A percentile compares a stretch with the other conserved stretches of the same genome.
Evolutionary conservation across 345 rosid genomes (phyloP).

Genomic region (Gossypium herbaceum): DNA sequence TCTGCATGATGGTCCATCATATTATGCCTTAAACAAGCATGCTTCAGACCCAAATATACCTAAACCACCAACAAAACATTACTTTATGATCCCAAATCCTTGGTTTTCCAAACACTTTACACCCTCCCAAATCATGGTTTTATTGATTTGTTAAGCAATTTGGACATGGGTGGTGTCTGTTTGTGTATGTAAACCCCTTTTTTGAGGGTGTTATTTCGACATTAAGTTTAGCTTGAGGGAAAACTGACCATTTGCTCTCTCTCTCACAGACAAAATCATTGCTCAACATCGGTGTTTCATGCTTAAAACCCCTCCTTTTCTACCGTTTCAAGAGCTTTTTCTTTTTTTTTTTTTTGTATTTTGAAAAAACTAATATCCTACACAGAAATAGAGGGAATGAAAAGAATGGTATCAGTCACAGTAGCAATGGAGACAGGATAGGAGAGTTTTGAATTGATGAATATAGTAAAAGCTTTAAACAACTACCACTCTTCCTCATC

Average conservation of each 20-base stretch:
- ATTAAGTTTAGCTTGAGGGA: slow-evolving; percentile 11
- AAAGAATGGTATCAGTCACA: slow-evolving; percentile 11
- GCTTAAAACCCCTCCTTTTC: slow-evolving; percentile 23
- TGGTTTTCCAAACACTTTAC: too few relatives aligned
- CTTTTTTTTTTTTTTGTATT: not conserved
- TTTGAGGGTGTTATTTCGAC: slow-evolving; percentile 7
- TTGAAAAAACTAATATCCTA: slow-evolving; percentile 4
- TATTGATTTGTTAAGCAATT: too few relatives aligned
- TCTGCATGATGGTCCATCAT: slow-evolving; percentile 27
- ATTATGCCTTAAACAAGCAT: slow-evolving; percentile 29
- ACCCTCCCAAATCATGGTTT: too few relatives aligned
- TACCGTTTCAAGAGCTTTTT: slow-evolving; percentile 22
- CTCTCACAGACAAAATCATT: slow-evolving; percentile 46
- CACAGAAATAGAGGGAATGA: slow-evolving; percentile 16
- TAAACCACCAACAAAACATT: too few relatives aligned
- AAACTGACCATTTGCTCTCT: slow-evolving; percentile 24
- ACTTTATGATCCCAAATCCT: too few relatives aligned
- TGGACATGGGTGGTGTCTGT: slow-evolving; percentile 9
- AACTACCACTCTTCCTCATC: slow-evolving; percentile 37
- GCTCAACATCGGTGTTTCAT: slow-evolving; percentile 27
- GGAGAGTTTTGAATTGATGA: slow-evolving; percentile 13
- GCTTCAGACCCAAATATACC: not conserved
- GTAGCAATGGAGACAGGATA: not conserved
- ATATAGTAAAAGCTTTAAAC: slow-evolving; percentile 14
- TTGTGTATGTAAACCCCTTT: slow-evolving; percentile 11